Conservation (phyloP, 345 rosid species). For the Clarkia xantiana region DNA sequence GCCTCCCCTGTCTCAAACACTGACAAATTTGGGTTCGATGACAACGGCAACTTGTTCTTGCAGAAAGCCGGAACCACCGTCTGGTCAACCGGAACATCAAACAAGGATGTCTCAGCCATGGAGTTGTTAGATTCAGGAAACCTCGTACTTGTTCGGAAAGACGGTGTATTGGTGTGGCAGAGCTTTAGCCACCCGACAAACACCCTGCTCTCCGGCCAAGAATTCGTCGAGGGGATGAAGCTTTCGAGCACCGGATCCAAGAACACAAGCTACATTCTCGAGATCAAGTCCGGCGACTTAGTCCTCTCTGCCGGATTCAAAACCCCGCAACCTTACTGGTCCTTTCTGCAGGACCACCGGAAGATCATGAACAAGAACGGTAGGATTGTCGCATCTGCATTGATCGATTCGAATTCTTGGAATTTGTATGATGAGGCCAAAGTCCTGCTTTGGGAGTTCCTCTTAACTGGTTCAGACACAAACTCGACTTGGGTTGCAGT, state of each 20-base stretch:
- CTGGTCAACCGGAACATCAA: conserved; percentile 28
- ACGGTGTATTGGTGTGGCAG: conserved; percentile 30
- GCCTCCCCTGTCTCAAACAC: conserved; percentile 15
- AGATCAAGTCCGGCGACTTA: conserved; percentile 22
- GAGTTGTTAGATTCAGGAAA: conserved; percentile 40
- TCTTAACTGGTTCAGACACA: conserved; percentile 18
- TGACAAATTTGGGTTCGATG: conserved; percentile 28
- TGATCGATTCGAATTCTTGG: conserved; percentile 32
- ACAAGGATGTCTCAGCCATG: conserved; percentile 24
- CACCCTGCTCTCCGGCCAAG: conserved; percentile 28
- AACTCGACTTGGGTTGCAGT: conserved; percentile 32
- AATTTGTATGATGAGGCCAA: conserved; percentile 25
- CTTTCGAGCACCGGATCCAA: conserved; percentile 18
- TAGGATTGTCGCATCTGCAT: conserved; percentile 17
- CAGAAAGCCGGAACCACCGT: conserved; percentile 14
- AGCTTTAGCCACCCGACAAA: conserved; percentile 36
- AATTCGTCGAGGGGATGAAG: conserved; percentile 22
- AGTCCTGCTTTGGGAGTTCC: conserved; percentile 25
- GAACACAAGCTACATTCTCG: conserved; percentile 18
- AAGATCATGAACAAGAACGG: conserved; percentile 13
- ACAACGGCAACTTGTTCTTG: conserved; percentile 25
- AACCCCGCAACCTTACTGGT: conserved; percentile 40
- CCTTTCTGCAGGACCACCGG: conserved; percentile 19
- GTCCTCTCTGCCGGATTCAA: conserved; percentile 23
- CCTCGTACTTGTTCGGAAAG: conserved; percentile 25